Evolutionary conservation across 345 rosid genomes (phyloP), one percentile per base, ranked within the genome.

Genomic region (Camelina hispida): DNA sequence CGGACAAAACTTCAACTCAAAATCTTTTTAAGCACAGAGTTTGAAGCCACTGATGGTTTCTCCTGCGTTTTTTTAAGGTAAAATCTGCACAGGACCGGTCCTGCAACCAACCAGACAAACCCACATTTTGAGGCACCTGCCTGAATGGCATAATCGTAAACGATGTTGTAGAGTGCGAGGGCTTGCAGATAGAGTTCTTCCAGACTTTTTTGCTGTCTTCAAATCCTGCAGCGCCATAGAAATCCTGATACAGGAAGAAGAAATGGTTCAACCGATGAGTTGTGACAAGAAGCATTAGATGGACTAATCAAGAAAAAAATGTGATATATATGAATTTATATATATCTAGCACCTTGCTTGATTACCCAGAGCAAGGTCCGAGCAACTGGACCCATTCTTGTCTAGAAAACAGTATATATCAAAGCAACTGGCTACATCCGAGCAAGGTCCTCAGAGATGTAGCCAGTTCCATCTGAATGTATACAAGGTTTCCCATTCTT

Each of bases 401-500:
- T n/a, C n/a, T n/a, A n/a, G n/a, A n/a, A n/a, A n/a, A n/a, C n/a
- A n/a, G n/a, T n/a, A n/a, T n/a, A n/a, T n/a, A n/a, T n/a, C n/a
- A n/a, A n/a, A n/a, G n/a, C n/a, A n/a, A n/a, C n/a, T n/a, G n/a
- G n/a, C n/a, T n/a, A n/a, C n/a, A n/a, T 77, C 64, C 83, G 58
- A 74, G 93, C 98, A 37, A 94, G 82, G 72, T 93, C 98, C 72
- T 84, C 80, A 18, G 97, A 91, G 54, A 93, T 85, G 55, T 68
- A 89, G 43, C 98, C 98, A 71, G 97, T 94, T 47, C 97, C 98
- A 83, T 94, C 97, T 1, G 91, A 80, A 74, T 85, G 89, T 69
- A 91, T 86, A 20, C 57, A 50, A 4, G 30, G 67, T 34, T 94
- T 63, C 3, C 82, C 82, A 37, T 87, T 80, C 64, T 80, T 78